phyloP scores from a whole-genome alignment of 2,329 filamentous ascomycete species.

The Hawksworthiomyces lignivorus region DNA sequence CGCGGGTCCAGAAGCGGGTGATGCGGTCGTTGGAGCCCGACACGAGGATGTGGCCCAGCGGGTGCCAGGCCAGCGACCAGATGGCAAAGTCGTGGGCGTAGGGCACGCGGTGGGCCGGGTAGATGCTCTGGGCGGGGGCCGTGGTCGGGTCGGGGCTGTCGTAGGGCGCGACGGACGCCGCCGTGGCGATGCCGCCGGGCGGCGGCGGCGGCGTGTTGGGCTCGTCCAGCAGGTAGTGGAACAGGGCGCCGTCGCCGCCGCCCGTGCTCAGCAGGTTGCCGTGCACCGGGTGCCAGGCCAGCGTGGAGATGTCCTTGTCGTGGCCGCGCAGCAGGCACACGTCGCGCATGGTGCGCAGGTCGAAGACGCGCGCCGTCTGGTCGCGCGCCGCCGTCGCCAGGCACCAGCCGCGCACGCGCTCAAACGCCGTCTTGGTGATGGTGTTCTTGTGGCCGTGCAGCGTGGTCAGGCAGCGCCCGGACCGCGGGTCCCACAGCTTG shows the following conservation, averaged over 20 bases:
- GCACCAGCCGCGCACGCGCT: conserved; percentile 73
- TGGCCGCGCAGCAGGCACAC: conserved; percentile 89
- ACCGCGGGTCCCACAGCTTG: conserved; percentile 97
- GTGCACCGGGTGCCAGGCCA: conserved; percentile 92
- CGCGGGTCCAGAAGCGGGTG: conserved; percentile 92
- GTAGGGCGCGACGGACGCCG: conserved; percentile 68
- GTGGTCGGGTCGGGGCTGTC: conserved; percentile 73
- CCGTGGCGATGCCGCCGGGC: not conserved
- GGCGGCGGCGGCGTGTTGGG: conserved; percentile 63
- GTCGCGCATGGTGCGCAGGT: conserved; percentile 96
- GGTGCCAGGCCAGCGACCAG: conserved; percentile 98
- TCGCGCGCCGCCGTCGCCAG: conserved; percentile 90
- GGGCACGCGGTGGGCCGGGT: conserved; percentile 77
- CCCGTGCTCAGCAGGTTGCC: conserved; percentile 83
- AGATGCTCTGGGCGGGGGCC: conserved; percentile 81
- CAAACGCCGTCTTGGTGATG: conserved; percentile 87
- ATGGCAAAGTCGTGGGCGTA: conserved; percentile 92
- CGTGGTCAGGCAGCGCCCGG: conserved; percentile 80
- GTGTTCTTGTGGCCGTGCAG: conserved; percentile 97
- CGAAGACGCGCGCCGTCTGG: conserved; percentile 86
- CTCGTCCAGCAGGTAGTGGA: conserved; percentile 94
- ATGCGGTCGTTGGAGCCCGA: conserved; percentile 95
- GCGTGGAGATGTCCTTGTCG: conserved; percentile 89
- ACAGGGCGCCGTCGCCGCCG: conserved; percentile 79
- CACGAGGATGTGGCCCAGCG: conserved; percentile 86